Conservation (phyloP, 2,329 filamentous ascomycete species). For the Cladophialophora bantiana region DNA sequence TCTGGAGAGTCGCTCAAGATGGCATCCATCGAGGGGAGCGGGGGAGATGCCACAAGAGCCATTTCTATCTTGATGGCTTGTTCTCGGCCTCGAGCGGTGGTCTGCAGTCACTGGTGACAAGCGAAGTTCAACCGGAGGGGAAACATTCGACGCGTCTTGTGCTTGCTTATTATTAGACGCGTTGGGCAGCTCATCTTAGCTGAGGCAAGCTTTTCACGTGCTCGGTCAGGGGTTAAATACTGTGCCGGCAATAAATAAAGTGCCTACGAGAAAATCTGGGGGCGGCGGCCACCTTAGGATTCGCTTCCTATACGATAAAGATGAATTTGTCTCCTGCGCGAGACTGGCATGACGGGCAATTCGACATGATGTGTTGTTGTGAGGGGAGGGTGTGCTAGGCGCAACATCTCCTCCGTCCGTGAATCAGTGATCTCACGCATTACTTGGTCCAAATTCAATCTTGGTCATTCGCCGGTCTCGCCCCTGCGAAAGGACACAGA, state of each 20-base stretch:
- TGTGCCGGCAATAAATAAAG: conserved; percentile 10
- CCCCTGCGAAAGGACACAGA: conserved; percentile 36
- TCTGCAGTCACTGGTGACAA: not conserved
- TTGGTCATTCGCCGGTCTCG: conserved; percentile 18
- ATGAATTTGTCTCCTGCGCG: not conserved
- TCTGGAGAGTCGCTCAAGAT: conserved; percentile 43
- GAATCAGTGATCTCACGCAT: conserved; percentile 19
- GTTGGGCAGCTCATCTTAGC: conserved; percentile 11
- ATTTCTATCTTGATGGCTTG: conserved; percentile 14
- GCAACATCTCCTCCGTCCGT: conserved; percentile 13
- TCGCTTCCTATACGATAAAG: not conserved
- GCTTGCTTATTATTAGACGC: conserved; percentile 17
- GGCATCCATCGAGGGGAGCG: not conserved
- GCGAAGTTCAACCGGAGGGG: conserved; percentile 10
- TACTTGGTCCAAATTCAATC: not conserved
- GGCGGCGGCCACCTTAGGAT: conserved; percentile 3
- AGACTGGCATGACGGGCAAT: conserved; percentile 2
- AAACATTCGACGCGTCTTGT: conserved; percentile 23
- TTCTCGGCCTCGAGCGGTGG: not conserved
- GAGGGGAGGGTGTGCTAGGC: conserved; percentile 20
- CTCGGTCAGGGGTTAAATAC: conserved; percentile 7
- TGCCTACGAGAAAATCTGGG: conserved; percentile 8
- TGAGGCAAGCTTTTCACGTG: not conserved
- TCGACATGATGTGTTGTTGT: conserved; percentile 11
- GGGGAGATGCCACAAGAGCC: conserved; percentile 28